Evolutionary conservation across 768 basidiomycete species (phyloP).

Genomic region (Termitomyces sp.): DNA sequence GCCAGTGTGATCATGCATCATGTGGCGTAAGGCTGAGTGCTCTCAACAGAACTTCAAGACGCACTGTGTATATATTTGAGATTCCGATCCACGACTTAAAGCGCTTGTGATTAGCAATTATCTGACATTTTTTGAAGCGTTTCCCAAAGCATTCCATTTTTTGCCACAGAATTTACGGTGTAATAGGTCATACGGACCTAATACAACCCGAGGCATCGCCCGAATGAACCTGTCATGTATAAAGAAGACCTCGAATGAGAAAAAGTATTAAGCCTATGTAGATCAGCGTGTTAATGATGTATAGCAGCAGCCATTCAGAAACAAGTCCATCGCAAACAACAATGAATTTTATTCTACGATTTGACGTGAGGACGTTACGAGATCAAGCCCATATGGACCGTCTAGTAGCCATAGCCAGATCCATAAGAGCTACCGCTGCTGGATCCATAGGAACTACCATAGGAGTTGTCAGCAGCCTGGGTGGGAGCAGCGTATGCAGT

Average conservation of each 20-base stretch:
- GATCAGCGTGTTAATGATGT: conserved; percentile 25
- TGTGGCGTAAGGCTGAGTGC: too few species aligned
- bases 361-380: conserved; percentile 29
- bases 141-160: conserved; percentile 20
- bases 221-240: conserved; percentile 27
- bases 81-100: too few species aligned
- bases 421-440: conserved; percentile 12
- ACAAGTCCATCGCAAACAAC: conserved; percentile 18
- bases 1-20: too few species aligned
- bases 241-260: conserved; percentile 28
- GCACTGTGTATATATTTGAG: too few species aligned
- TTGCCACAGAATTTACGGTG: conserved; percentile 1
- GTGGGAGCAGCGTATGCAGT: conserved; percentile 17
- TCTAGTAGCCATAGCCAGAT: conserved; percentile 25
- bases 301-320: conserved; percentile 32
- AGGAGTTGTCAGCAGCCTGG: conserved; percentile 16
- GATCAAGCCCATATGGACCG: conserved; percentile 12
- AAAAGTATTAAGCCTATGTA: conserved; percentile 40
- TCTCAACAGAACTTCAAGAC: too few species aligned
- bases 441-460: conserved; percentile 17
- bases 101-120: too few species aligned
- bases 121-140: not conserved
- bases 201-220: conserved; percentile 13
- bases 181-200: not conserved
- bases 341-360: conserved; percentile 29